Percentiles rank a stretch among this genome's conserved stretches.
phyloP scores from a whole-genome alignment of 2,329 filamentous ascomycete species.

The Annulohypoxylon truncatum region DNA sequence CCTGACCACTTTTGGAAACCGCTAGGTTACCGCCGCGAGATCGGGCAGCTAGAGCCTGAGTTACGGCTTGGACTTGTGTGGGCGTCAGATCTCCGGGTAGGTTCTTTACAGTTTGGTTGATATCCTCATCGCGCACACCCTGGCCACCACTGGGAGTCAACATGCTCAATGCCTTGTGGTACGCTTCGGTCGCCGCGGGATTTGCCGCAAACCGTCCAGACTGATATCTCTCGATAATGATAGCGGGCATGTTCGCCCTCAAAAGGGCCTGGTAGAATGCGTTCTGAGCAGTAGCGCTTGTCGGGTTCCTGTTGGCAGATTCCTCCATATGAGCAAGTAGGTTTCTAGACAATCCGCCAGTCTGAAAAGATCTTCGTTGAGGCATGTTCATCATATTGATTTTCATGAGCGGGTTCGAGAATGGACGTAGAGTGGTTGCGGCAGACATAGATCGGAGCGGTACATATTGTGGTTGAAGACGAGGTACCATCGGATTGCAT shows the following conservation, averaged over 20 bases:
- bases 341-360: slow-evolving; percentile 66
- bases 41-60: slow-evolving; percentile 82
- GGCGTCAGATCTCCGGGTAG: slow-evolving; percentile 60
- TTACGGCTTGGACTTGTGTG: slow-evolving; percentile 79
- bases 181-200: slow-evolving; percentile 79
- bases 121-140: slow-evolving; percentile 44
- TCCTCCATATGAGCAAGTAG: slow-evolving; percentile 88
- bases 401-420: slow-evolving; percentile 32
- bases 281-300: slow-evolving; percentile 88
- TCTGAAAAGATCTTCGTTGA: slow-evolving; percentile 56
- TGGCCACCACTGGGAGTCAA: slow-evolving; percentile 50
- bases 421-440: slow-evolving; percentile 35
- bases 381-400: slow-evolving; percentile 30
- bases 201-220: slow-evolving; percentile 88
- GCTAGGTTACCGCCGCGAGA: slow-evolving; percentile 75
- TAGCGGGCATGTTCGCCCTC: slow-evolving; percentile 91
- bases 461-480: slow-evolving; percentile 40
- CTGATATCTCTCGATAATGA: slow-evolving; percentile 90
- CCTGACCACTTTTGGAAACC: slow-evolving; percentile 61
- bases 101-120: slow-evolving; percentile 48
- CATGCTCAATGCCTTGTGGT: slow-evolving; percentile 75
- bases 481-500: slow-evolving; percentile 46
- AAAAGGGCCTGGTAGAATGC: slow-evolving; percentile 93
- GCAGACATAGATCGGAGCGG: slow-evolving; percentile 46
- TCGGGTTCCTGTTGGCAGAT: slow-evolving; percentile 91